These are phyloP conservation scores for Rhododendron vialii DNA, from an alignment of 148 eudicot genomes.

Conservation along the genomic window DNA sequence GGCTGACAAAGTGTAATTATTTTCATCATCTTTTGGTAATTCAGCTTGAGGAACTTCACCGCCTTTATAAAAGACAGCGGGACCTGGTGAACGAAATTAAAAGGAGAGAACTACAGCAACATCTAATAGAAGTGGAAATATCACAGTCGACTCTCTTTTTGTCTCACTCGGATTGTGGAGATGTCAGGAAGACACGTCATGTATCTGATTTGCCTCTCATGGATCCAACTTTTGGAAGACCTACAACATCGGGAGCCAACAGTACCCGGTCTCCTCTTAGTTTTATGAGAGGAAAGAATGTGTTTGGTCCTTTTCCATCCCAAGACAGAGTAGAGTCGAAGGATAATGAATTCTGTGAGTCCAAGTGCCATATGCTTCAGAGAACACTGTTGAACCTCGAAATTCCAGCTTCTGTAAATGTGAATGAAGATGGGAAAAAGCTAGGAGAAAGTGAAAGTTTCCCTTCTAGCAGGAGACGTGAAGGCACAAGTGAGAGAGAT, in stretches of 20 bases:
- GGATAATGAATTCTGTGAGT: not conserved
- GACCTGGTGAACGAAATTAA: slow-evolving; percentile 33
- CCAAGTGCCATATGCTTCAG: slow-evolving; percentile 10
- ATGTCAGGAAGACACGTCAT: slow-evolving; percentile 11
- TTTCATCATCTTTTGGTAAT: not conserved
- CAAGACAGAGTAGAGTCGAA: not conserved
- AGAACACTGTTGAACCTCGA: slow-evolving; percentile 13
- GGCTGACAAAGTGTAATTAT: not conserved
- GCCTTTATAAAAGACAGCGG: slow-evolving; percentile 40
- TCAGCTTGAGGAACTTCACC: slow-evolving; percentile 53
- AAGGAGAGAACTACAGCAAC: slow-evolving; percentile 15
- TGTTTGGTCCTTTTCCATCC: slow-evolving; percentile 4
- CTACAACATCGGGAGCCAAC: not conserved
- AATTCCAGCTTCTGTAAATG: not conserved
- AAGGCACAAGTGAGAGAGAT: slow-evolving; percentile 2
- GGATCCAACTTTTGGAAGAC: slow-evolving; percentile 11
- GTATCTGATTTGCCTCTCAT: slow-evolving; percentile 10
- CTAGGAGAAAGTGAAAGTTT: slow-evolving; percentile 5
- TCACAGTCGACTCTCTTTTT: slow-evolving; percentile 9
- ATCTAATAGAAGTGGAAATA: slow-evolving; percentile 9
- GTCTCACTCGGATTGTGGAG: slow-evolving; percentile 10
- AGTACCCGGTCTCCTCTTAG: slow-evolving; percentile 1
- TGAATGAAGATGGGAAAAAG: slow-evolving; percentile 10
- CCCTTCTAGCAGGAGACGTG: not conserved
- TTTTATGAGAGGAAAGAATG: slow-evolving; percentile 8